Percentiles rank a stretch among this genome's conserved stretches.
Evolutionary conservation across 169 alveolate genomes (phyloP).

Genomic region (Fabrea salina): DNA sequence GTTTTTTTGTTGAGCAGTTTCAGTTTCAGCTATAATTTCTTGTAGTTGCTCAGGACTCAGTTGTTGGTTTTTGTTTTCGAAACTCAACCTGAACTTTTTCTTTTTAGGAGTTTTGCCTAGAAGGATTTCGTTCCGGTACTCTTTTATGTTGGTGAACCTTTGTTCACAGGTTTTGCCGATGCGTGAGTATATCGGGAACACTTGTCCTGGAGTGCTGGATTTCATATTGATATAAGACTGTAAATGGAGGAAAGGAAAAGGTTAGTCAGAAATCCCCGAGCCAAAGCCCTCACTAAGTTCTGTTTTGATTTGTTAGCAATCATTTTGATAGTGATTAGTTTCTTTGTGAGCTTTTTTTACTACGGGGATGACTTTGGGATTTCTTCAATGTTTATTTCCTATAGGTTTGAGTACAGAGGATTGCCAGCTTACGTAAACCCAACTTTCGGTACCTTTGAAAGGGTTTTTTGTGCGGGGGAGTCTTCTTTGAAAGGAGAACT

Average conservation of each 20-base stretch:
- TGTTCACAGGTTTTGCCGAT: conserved; percentile 8
- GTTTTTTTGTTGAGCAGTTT: not conserved
- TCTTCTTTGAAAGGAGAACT: not conserved
- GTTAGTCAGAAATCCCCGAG: not conserved
- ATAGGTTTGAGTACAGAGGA: not conserved
- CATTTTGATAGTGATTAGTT: not conserved
- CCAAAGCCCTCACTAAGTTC: not conserved
- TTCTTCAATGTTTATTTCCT: not conserved
- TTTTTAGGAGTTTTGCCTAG: not conserved
- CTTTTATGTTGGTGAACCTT: not conserved
- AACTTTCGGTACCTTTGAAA: not conserved
- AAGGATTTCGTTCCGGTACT: not conserved
- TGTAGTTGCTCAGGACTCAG: not conserved
- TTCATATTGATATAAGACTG: too few species aligned
- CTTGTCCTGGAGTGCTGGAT: too few species aligned
- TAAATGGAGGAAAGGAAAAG: too few species aligned
- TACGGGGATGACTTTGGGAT: not conserved
- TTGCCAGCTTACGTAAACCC: not conserved
- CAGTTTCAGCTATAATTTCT: not conserved
- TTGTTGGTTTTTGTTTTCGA: too few species aligned
- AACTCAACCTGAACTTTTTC: too few species aligned
- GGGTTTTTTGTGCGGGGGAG: not conserved
- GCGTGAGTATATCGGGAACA: not conserved
- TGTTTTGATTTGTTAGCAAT: not conserved
- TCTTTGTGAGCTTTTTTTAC: not conserved